A percentile compares a stretch with the other conserved stretches of the same genome.
Evolutionary conservation across 805 yeast species (phyloP).

Genomic region (Zygotorulaspora danielsina): DNA sequence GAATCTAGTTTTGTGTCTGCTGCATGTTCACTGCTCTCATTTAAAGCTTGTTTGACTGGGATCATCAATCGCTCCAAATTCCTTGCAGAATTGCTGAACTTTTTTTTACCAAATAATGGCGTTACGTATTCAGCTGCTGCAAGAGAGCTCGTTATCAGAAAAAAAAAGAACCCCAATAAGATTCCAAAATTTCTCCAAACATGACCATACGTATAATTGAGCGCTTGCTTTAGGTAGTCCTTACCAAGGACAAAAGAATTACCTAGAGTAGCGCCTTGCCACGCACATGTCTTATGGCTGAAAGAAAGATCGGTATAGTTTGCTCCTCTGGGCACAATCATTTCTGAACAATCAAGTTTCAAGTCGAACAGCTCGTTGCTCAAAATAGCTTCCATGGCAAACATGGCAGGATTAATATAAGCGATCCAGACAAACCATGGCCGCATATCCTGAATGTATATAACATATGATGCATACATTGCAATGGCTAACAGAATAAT

Average conservation of each 20-base stretch:
- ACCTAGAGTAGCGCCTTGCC: slow-evolving; percentile 61
- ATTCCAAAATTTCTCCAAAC: slow-evolving; percentile 79
- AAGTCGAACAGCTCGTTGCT: slow-evolving; percentile 60
- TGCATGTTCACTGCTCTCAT: background rate
- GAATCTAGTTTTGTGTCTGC: background rate
- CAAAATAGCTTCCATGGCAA: slow-evolving; percentile 60
- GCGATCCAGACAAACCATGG: slow-evolving; percentile 71
- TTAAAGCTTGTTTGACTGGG: background rate
- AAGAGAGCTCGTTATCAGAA: slow-evolving; percentile 32
- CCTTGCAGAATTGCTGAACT: slow-evolving; percentile 1
- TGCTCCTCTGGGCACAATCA: slow-evolving; percentile 58
- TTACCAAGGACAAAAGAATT: slow-evolving; percentile 50
- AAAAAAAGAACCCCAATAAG: slow-evolving; percentile 46
- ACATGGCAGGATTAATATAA: slow-evolving; percentile 53
- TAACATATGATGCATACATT: slow-evolving; percentile 62
- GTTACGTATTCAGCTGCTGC: slow-evolving; percentile 34
- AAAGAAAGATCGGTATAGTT: slow-evolving; percentile 42
- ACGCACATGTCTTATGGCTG: slow-evolving; percentile 48
- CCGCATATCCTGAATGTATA: slow-evolving; percentile 57
- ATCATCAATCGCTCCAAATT: background rate
- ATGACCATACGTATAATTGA: slow-evolving; percentile 50
- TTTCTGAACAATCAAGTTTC: slow-evolving; percentile 49
- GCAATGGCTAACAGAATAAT: slow-evolving; percentile 46
- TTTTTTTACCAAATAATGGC: slow-evolving; percentile 23
- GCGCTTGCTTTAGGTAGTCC: slow-evolving; percentile 45